phyloP scores from a whole-genome alignment of 208 protist genomes.

The Wallacemonas rigidus region DNA sequence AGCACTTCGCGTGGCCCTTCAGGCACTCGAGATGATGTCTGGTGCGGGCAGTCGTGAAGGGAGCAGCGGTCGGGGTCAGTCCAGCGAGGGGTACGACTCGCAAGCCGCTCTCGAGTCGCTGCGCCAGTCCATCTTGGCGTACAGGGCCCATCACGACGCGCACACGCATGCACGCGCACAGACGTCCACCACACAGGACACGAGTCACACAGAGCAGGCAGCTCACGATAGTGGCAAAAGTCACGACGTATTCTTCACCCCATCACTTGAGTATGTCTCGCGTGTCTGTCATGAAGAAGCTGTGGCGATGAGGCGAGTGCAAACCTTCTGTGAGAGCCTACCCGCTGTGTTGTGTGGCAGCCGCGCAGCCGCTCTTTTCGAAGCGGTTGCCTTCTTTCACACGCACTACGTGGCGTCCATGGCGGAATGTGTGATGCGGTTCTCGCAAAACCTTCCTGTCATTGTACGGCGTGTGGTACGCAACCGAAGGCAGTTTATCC shows the following conservation, averaged over 20 bases:
- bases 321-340: conserved; percentile 66
- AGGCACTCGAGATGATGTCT: conserved; percentile 43
- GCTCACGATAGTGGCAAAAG: no score
- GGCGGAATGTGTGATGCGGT: conserved; percentile 71
- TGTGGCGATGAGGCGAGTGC: conserved; percentile 62
- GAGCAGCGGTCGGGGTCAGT: not conserved
- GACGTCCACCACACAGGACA: conserved; percentile 13
- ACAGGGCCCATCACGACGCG: conserved; percentile 34
- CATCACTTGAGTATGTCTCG: conserved; percentile 78
- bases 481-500: conserved; percentile 50
- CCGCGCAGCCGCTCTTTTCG: conserved; percentile 68
- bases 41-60: conserved; percentile 20
- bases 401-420: conserved; percentile 64
- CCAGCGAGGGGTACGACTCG: conserved; percentile 33
- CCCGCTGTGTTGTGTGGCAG: conserved; percentile 72
- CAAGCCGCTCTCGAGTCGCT: conserved; percentile 57
- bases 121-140: conserved; percentile 56
- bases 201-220: not conserved
- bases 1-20: conserved; percentile 72
- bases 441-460: conserved; percentile 80
- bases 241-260: conserved; percentile 37
- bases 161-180: not conserved
- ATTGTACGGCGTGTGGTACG: conserved; percentile 82
- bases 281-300: conserved; percentile 69
- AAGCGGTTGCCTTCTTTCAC: conserved; percentile 84